phyloP scores from a whole-genome alignment of 2,329 filamentous ascomycete genomes.

The Phyllachora maydis region DNA sequence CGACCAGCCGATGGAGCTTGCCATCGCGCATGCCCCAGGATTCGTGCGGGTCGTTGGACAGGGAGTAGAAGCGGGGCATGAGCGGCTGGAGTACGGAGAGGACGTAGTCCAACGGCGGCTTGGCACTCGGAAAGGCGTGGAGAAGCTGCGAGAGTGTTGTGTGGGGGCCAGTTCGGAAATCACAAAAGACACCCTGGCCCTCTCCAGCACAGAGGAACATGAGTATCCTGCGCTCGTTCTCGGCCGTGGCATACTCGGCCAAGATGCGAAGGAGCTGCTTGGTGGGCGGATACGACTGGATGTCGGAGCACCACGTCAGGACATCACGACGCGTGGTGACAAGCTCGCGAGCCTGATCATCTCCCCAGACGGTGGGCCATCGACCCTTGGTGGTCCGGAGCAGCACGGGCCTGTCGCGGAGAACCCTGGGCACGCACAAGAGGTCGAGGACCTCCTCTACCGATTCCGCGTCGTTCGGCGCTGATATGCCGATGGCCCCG shows the following conservation, averaged over 20 bases:
- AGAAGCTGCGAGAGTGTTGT: constrained; percentile 73
- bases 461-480: constrained; percentile 56
- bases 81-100: constrained; percentile 65
- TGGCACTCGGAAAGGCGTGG: constrained; percentile 76
- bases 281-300: constrained; percentile 80
- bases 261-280: constrained; percentile 72
- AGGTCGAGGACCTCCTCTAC: constrained; percentile 75
- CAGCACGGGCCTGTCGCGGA: constrained; percentile 66
- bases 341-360: constrained; percentile 68
- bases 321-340: constrained; percentile 77
- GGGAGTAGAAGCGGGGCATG: constrained; percentile 96
- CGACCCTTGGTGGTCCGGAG: constrained; percentile 63
- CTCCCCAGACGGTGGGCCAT: constrained; percentile 97
- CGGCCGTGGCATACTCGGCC: constrained; percentile 62
- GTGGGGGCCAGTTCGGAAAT: constrained; percentile 76
- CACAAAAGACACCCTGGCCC: constrained; percentile 82
- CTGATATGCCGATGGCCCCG: constrained; percentile 82
- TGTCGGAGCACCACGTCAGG: constrained; percentile 88
- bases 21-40: constrained; percentile 45
- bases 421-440: constrained; percentile 59
- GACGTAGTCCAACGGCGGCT: constrained; percentile 67
- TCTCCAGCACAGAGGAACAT: constrained; percentile 72
- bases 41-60: constrained; percentile 87
- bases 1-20: constrained; percentile 60
- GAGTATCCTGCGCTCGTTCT: constrained; percentile 76